Percentiles rank a stretch among this genome's conserved stretches.
Evolutionary conservation across 2,329 filamentous ascomycete genomes (phyloP).

Genomic region (Botrytis squamosa): DNA sequence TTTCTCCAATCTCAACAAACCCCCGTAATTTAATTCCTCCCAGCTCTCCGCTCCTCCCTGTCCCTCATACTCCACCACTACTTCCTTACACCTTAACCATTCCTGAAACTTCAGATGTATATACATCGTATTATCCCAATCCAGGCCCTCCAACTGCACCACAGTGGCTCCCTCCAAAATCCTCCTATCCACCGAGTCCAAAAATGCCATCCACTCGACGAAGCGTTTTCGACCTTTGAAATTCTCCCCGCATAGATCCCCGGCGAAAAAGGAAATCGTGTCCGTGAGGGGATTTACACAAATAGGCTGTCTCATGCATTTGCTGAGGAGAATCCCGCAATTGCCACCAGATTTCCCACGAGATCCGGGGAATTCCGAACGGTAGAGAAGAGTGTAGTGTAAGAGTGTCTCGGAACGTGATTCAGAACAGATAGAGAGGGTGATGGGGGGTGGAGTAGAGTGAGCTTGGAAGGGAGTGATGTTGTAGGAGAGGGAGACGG

Average conservation of each 20-base stretch:
- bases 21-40: constrained; percentile 14
- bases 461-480: not conserved
- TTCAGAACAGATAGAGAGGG: constrained; percentile 7
- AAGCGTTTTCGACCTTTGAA: not conserved
- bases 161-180: not conserved
- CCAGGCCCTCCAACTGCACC: not conserved
- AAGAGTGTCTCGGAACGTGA: constrained; percentile 18
- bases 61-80: constrained; percentile 4
- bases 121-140: constrained; percentile 19
- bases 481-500: constrained; percentile 7
- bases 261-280: not conserved
- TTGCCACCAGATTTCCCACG: not conserved
- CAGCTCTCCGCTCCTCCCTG: constrained; percentile 13
- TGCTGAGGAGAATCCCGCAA: not conserved
- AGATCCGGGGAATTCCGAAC: not conserved
- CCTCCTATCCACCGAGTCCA: not conserved
- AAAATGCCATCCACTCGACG: constrained; percentile 1
- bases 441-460: not conserved
- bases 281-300: constrained; percentile 3
- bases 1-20: not conserved
- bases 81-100: constrained; percentile 3
- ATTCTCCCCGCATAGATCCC: constrained; percentile 4
- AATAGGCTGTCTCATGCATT: constrained; percentile 12
- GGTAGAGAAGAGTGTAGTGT: constrained; percentile 12
- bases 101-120: constrained; percentile 14